phyloP scores from a whole-genome alignment of 2,329 filamentous ascomycete species.

The Cladophialophora exuberans region DNA sequence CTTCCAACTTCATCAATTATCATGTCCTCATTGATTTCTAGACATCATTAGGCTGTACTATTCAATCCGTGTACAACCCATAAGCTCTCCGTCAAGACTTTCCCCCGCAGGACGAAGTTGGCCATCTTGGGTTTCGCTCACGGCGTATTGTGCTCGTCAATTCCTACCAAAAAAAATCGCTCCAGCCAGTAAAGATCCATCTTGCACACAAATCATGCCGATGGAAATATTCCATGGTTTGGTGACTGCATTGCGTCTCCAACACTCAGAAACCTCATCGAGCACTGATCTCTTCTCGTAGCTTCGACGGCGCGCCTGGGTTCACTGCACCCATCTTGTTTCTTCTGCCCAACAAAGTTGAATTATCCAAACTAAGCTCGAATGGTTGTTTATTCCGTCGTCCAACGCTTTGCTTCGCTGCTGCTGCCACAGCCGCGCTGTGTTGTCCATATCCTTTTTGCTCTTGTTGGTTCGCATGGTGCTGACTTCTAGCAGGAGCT shows the following conservation, averaged over 20 bases:
- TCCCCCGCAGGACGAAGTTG: too few species aligned
- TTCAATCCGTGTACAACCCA: too few species aligned
- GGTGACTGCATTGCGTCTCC: neutral
- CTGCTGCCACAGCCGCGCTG: slow-evolving; percentile 78
- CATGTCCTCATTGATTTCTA: slow-evolving; percentile 2
- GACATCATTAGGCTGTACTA: neutral
- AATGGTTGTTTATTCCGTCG: slow-evolving; percentile 78
- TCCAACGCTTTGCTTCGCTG: slow-evolving; percentile 79
- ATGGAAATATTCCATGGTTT: slow-evolving; percentile 1
- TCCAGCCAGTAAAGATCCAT: too few species aligned
- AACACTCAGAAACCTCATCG: slow-evolving; percentile 18
- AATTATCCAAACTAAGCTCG: slow-evolving; percentile 87
- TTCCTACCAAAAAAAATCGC: too few species aligned
- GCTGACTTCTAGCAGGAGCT: slow-evolving; percentile 35
- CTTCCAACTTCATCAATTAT: neutral
- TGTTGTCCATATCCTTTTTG: slow-evolving; percentile 84
- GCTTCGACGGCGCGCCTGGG: slow-evolving; percentile 27
- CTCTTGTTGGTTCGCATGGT: slow-evolving; percentile 51
- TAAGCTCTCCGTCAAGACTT: too few species aligned
- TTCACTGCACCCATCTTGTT: slow-evolving; percentile 27
- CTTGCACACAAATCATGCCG: too few species aligned
- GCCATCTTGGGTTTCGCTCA: too few species aligned
- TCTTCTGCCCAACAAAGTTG: slow-evolving; percentile 79
- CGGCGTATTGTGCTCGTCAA: too few species aligned
- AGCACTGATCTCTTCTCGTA: slow-evolving; percentile 34